A percentile compares a stretch with the other conserved stretches of the same genome.
Conservation (phyloP, 2,329 filamentous ascomycete species). For the Teratosphaeria viscida region DNA sequence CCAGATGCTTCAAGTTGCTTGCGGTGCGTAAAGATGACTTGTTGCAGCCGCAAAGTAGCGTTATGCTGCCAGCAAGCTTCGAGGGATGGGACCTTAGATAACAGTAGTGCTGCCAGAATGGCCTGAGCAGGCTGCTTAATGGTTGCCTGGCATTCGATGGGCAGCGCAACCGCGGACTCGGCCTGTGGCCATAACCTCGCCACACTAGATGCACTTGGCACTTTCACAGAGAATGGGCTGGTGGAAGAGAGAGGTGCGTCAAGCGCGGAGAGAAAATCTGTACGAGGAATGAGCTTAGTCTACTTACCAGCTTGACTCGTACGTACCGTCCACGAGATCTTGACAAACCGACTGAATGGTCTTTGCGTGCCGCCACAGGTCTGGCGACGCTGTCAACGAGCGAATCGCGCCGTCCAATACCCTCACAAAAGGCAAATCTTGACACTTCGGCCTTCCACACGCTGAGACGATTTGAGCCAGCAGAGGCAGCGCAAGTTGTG, state of each 20-base stretch:
- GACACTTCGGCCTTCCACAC: slow-evolving; percentile 31
- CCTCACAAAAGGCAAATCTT: slow-evolving; percentile 30
- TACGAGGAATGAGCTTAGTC: slow-evolving; percentile 12
- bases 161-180: slow-evolving; percentile 31
- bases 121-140: slow-evolving; percentile 12
- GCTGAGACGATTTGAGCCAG: slow-evolving; percentile 43
- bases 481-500: slow-evolving; percentile 45
- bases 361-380: slow-evolving; percentile 27
- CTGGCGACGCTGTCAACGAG: slow-evolving; percentile 25
- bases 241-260: slow-evolving; percentile 19
- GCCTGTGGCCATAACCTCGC: slow-evolving; percentile 29
- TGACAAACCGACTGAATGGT: slow-evolving; percentile 28
- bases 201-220: slow-evolving; percentile 32
- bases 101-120: slow-evolving; percentile 16
- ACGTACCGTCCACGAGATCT: slow-evolving; percentile 32
- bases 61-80: slow-evolving; percentile 14
- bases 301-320: slow-evolving; percentile 11
- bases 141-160: slow-evolving; percentile 28
- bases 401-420: slow-evolving; percentile 29
- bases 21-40: slow-evolving; percentile 4
- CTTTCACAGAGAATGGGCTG: slow-evolving; percentile 17
- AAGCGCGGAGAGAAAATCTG: slow-evolving; percentile 38
- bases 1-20: slow-evolving; percentile 8
- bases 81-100: slow-evolving; percentile 11
- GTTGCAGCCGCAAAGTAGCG: slow-evolving; percentile 11